These are phyloP conservation scores for Excoecaria cochinchinensis DNA, from an alignment of 345 rosid genomes.

Conservation along the genomic window DNA sequence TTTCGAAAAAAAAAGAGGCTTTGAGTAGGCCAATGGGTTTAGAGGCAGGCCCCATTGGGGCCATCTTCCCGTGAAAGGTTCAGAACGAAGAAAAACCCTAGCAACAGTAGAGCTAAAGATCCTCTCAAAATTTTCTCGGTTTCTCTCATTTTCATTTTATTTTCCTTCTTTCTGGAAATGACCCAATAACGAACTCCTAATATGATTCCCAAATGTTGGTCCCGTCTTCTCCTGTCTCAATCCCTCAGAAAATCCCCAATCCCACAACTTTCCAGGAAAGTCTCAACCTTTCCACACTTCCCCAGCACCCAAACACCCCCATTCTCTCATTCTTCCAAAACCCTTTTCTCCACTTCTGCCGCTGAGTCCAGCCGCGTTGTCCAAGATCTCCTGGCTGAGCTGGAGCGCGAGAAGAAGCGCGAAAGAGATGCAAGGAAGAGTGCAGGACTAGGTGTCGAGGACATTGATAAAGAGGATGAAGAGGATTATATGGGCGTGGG, in stretches of 20 bases:
- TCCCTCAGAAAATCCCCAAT: constrained; percentile 14
- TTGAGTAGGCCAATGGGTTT: neutral
- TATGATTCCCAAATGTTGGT: constrained; percentile 16
- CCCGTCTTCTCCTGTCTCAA: constrained; percentile 20
- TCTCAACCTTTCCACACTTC: constrained; percentile 17
- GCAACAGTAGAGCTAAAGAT: no score
- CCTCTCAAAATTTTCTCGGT: neutral
- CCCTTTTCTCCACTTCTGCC: constrained; percentile 39
- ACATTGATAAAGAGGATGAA: constrained; percentile 76
- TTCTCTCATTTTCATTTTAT: neutral
- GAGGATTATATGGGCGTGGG: constrained; percentile 82
- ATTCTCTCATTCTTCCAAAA: constrained; percentile 27
- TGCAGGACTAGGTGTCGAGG: constrained; percentile 66
- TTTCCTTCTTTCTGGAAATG: constrained; percentile 9
- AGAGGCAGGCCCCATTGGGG: neutral
- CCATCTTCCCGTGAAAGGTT: neutral
- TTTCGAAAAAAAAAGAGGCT: no score
- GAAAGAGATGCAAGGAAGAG: constrained; percentile 67
- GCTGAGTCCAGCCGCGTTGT: constrained; percentile 28
- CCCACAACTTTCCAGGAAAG: constrained; percentile 14
- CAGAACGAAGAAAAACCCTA: constrained; percentile 14
- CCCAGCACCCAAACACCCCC: constrained; percentile 29
- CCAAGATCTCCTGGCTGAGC: constrained; percentile 52
- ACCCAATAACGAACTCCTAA: neutral
- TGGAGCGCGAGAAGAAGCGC: constrained; percentile 70